Percentiles rank a stretch among this genome's conserved stretches.
Conservation (phyloP, 306 rosid genomes). For the Vicia faba region DNA sequence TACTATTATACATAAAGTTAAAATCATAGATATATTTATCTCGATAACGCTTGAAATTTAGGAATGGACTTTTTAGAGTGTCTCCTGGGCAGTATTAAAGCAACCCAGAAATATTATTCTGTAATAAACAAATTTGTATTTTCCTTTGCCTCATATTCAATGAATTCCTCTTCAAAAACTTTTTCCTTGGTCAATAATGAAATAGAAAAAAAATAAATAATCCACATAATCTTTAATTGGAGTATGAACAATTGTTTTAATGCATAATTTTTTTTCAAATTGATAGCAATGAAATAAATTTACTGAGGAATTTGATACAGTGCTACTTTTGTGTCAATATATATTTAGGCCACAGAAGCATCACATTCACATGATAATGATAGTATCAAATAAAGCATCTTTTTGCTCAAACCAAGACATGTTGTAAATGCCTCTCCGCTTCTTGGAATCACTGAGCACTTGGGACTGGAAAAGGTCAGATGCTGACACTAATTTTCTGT, state of each 20-base stretch:
- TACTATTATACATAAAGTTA: neutral
- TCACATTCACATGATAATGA: conserved; percentile 4
- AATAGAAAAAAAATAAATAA: conserved; percentile 9
- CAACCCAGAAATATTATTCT: neutral
- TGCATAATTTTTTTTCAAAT: neutral
- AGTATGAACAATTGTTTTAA: neutral
- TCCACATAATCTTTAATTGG: neutral
- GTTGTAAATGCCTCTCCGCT: conserved; percentile 20
- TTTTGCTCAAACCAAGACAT: conserved; percentile 26
- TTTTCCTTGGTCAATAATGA: neutral
- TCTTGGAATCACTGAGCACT: conserved; percentile 15
- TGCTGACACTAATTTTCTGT: conserved; percentile 12
- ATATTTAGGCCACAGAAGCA: neutral
- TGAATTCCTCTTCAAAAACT: neutral
- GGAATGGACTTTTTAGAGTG: neutral
- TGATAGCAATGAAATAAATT: neutral
- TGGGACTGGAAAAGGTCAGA: conserved; percentile 3
- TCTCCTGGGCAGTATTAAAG: neutral
- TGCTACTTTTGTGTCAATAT: neutral
- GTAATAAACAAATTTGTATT: neutral
- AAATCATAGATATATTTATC: conserved; percentile 11
- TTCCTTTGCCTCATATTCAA: neutral
- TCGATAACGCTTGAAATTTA: neutral
- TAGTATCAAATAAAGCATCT: conserved; percentile 20
- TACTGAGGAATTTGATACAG: neutral